A percentile compares a stretch with the other conserved stretches of the same genome.
Evolutionary conservation across 176 grass and related monocot genomes (phyloP).

Genomic region (Oryza glaberrima): DNA sequence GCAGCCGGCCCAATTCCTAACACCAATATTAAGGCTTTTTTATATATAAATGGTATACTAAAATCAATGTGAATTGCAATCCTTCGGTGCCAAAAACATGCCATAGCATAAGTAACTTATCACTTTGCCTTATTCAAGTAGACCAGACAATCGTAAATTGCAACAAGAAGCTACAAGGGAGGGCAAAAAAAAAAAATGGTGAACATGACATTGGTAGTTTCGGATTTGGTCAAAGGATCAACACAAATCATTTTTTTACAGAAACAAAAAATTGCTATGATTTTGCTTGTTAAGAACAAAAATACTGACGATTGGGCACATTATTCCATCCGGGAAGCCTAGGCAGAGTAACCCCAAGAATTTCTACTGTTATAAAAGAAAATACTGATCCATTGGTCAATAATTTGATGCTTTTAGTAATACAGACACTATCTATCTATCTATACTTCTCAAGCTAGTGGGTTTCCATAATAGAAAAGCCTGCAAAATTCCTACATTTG

Average conservation of each 20-base stretch:
- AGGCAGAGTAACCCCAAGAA: neutral
- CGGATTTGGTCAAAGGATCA: neutral
- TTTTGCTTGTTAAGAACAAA: neutral
- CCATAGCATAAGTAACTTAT: neutral
- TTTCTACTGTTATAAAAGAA: neutral
- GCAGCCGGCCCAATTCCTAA: too few relatives aligned
- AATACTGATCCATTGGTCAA: neutral
- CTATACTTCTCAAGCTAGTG: neutral
- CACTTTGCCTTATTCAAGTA: neutral
- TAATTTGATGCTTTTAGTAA: neutral
- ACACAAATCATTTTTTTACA: neutral
- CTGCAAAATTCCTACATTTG: neutral
- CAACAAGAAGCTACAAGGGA: neutral
- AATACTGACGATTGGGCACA: neutral
- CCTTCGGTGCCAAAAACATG: neutral
- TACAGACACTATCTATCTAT: neutral
- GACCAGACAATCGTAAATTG: neutral
- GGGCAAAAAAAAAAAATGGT: neutral
- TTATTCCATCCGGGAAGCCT: neutral
- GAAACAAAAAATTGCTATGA: neutral
- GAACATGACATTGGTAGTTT: neutral
- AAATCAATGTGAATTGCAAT: neutral
- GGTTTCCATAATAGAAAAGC: neutral
- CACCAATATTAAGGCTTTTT: neutral
- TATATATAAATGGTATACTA: neutral